Conservation (phyloP, 768 basidiomycete species). For the Lactifluus pinguis region DNA sequence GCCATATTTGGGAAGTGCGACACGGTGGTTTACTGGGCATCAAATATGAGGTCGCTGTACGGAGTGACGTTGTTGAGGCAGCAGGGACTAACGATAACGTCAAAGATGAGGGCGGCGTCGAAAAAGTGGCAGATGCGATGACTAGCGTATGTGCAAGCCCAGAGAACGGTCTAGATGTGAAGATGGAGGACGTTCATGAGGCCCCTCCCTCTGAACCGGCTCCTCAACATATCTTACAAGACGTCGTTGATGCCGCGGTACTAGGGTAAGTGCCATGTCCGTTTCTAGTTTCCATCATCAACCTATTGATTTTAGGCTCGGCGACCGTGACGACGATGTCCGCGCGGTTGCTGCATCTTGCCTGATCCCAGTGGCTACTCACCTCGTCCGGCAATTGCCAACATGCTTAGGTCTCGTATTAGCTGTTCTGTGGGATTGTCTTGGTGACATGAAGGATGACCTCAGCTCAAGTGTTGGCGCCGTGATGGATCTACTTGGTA, state of each 20-base stretch:
- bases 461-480: constrained; percentile 92
- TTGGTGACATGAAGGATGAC: constrained; percentile 92
- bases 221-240: constrained; percentile 55
- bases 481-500: constrained; percentile 96
- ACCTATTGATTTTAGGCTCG: constrained; percentile 43
- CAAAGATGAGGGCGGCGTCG: neutral
- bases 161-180: neutral
- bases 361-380: constrained; percentile 75
- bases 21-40: constrained; percentile 97
- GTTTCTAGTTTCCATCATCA: neutral
- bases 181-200: constrained; percentile 16
- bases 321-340: constrained; percentile 92
- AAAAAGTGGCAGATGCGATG: neutral
- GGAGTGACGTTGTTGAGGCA: constrained; percentile 67
- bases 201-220: constrained; percentile 9
- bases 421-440: constrained; percentile 81
- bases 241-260: constrained; percentile 84
- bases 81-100: constrained; percentile 4
- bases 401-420: constrained; percentile 67
- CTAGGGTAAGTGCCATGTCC: constrained; percentile 55
- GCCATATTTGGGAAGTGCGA: constrained; percentile 90
- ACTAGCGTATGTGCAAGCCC: neutral
- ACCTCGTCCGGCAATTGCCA: constrained; percentile 68
- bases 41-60: constrained; percentile 96
- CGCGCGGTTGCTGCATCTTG: constrained; percentile 92